Percentiles rank a stretch among this genome's conserved stretches.
Conservation (phyloP, 2,329 filamentous ascomycete species). For the Hymenoscyphus salicellus region DNA sequence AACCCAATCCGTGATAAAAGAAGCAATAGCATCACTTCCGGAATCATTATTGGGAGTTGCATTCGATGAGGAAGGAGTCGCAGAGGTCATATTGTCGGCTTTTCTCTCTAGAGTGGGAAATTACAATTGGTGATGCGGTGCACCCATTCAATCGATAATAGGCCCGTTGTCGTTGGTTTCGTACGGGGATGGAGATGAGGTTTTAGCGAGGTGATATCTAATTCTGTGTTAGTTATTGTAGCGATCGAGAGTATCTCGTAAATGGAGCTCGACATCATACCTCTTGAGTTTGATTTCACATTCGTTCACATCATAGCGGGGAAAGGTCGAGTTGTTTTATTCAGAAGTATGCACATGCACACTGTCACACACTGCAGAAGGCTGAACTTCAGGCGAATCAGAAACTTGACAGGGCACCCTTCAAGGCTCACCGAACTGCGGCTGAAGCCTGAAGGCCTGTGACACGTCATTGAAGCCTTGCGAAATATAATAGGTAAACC, state of each 20-base stretch:
- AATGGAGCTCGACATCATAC: background rate
- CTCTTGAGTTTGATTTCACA: background rate
- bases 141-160: no score
- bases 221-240: background rate
- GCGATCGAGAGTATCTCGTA: background rate
- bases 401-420: background rate
- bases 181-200: background rate
- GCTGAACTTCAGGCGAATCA: background rate
- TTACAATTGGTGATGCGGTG: background rate
- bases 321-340: background rate
- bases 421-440: background rate
- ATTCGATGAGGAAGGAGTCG: background rate
- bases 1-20: slow-evolving; percentile 14
- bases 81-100: background rate
- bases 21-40: slow-evolving; percentile 6
- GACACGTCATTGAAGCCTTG: background rate
- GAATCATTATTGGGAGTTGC: background rate
- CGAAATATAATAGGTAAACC: background rate
- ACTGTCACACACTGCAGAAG: background rate
- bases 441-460: background rate
- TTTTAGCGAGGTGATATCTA: background rate
- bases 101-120: background rate
- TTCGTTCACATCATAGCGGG: background rate
- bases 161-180: no score
- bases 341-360: background rate